phyloP scores from a whole-genome alignment of 352 stramenopile genomes.

The Pythium utonaiense region DNA sequence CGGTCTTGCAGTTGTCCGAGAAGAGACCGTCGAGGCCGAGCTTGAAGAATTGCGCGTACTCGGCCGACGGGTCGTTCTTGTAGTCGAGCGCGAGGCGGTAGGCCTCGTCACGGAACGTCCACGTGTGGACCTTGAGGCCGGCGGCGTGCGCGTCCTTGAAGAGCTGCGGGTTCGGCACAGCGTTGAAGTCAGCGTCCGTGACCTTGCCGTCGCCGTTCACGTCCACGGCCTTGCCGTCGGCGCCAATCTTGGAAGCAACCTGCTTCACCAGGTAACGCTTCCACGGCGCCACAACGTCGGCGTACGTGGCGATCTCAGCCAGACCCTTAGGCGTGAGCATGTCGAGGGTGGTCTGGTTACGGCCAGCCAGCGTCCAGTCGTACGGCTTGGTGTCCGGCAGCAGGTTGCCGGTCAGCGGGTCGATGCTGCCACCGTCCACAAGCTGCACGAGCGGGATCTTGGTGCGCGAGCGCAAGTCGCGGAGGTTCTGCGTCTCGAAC shows the following conservation, averaged over 20 bases:
- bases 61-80: slow-evolving; percentile 49
- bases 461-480: slow-evolving; percentile 51
- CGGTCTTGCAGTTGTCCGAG: slow-evolving; percentile 34
- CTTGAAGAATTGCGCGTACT: slow-evolving; percentile 68
- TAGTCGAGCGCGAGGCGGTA: slow-evolving; percentile 67
- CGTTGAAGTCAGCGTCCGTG: slow-evolving; percentile 21
- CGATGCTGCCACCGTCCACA: slow-evolving; percentile 47
- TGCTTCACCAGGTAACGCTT: slow-evolving; percentile 78
- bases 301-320: slow-evolving; percentile 62
- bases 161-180: slow-evolving; percentile 31
- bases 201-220: slow-evolving; percentile 23
- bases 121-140: slow-evolving; percentile 55
- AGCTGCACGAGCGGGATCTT: slow-evolving; percentile 73
- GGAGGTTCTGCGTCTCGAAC: slow-evolving; percentile 67
- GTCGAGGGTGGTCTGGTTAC: slow-evolving; percentile 42
- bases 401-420: slow-evolving; percentile 69
- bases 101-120: slow-evolving; percentile 71
- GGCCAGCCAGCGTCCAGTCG: slow-evolving; percentile 30
- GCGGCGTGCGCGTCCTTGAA: slow-evolving; percentile 50
- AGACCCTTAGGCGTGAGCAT: slow-evolving; percentile 53
- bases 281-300: slow-evolving; percentile 60
- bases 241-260: slow-evolving; percentile 40
- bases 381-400: slow-evolving; percentile 64
- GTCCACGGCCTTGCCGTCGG: slow-evolving; percentile 24
- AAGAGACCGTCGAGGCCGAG: slow-evolving; percentile 65